These are phyloP conservation scores for Chaetomium strumarium DNA, from an alignment of 2,329 filamentous ascomycete species.

Conservation along the genomic window DNA sequence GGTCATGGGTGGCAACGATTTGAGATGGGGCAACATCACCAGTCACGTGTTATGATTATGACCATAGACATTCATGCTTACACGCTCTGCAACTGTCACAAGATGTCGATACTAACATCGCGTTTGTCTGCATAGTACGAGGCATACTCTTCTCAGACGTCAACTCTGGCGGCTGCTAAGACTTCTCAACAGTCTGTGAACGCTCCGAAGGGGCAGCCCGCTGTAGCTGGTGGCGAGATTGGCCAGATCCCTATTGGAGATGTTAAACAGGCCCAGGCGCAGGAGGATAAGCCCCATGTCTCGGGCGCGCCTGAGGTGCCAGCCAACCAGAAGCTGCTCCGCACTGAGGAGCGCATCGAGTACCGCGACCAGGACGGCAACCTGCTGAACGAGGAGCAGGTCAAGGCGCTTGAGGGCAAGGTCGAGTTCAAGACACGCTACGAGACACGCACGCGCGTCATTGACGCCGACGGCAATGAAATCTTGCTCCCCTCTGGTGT, in stretches of 20 bases:
- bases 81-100: neutral
- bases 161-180: constrained; percentile 21
- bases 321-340: constrained; percentile 42
- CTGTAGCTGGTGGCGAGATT: constrained; percentile 22
- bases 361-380: constrained; percentile 95
- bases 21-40: neutral
- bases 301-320: constrained; percentile 45
- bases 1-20: neutral
- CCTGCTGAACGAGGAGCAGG: constrained; percentile 74
- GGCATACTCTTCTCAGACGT: constrained; percentile 36
- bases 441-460: constrained; percentile 83
- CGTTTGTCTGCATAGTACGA: constrained; percentile 38
- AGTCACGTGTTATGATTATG: neutral
- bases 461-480: constrained; percentile 76
- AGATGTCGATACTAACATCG: constrained; percentile 12
- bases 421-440: constrained; percentile 94
- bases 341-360: constrained; percentile 75
- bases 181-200: constrained; percentile 22
- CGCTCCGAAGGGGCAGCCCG: constrained; percentile 16
- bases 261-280: constrained; percentile 24
- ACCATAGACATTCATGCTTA: constrained; percentile 1
- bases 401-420: constrained; percentile 79
- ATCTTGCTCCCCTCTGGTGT: constrained; percentile 45
- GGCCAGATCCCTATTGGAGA: constrained; percentile 27
- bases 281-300: constrained; percentile 30